These are phyloP conservation scores for Syzygium aromaticum DNA, from an alignment of 345 rosid genomes.

Conservation along the genomic window DNA sequence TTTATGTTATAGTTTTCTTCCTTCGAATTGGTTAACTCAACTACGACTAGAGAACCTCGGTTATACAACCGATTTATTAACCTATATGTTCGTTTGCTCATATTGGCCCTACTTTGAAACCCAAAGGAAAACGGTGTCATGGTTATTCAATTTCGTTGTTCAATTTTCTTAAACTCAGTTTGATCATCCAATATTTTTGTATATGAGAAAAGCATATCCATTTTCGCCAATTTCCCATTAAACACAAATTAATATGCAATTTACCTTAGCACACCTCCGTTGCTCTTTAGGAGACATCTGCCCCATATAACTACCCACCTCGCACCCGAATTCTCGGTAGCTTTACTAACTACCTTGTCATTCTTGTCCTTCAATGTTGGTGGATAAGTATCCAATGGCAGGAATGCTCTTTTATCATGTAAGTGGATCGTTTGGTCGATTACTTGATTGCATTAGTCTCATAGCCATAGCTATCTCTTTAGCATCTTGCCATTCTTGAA, in stretches of 20 bases:
- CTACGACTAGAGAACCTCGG: no score
- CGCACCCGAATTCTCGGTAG: neutral
- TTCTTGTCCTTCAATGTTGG: neutral
- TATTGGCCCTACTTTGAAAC: neutral
- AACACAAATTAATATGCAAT: neutral
- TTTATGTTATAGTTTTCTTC: no score
- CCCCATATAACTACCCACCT: neutral
- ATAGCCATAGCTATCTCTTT: neutral
- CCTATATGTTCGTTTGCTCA: neutral
- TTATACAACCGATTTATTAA: no score
- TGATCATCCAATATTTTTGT: neutral
- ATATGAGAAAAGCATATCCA: neutral
- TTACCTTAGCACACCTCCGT: neutral
- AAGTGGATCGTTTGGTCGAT: no score
- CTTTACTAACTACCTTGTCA: neutral
- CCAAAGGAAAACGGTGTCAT: neutral
- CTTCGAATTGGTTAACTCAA: no score
- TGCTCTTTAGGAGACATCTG: neutral
- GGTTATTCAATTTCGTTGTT: neutral
- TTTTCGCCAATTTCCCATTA: neutral
- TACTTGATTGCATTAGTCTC: neutral
- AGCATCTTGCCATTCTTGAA: neutral
- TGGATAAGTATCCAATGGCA: neutral
- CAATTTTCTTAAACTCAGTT: neutral
- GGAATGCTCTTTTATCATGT: neutral